Conservation (phyloP, 2,329 filamentous ascomycete genomes). For the Sclerotinia borealis region DNA sequence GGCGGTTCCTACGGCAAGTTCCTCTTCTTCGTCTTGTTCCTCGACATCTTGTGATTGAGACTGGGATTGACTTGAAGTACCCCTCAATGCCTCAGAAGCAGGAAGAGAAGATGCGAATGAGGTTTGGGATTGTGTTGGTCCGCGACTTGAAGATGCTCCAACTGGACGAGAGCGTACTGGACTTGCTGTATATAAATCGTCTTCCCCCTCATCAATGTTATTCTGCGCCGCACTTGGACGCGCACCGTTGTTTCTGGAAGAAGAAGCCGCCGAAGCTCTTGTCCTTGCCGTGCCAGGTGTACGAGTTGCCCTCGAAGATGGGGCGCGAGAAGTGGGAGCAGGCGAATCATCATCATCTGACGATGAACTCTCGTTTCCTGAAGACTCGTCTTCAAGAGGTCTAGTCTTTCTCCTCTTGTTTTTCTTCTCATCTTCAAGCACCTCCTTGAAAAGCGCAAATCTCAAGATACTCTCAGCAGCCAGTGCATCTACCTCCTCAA, state of each 20-base stretch:
- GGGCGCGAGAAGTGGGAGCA: constrained; percentile 18
- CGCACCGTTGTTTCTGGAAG: constrained; percentile 28
- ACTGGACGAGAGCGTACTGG: constrained; percentile 22
- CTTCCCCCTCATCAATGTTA: constrained; percentile 37
- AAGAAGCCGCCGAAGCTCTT: constrained; percentile 18
- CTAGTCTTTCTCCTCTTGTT: constrained; percentile 75
- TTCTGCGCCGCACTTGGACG: constrained; percentile 1
- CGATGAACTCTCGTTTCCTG: constrained; percentile 54
- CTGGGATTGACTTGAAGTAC: constrained; percentile 24
- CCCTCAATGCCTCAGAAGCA: constrained; percentile 29
- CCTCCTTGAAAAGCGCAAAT: constrained; percentile 96
- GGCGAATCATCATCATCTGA: constrained; percentile 31
- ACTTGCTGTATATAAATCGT: constrained; percentile 33
- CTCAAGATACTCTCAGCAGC: constrained; percentile 85
- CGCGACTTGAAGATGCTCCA: constrained; percentile 3
- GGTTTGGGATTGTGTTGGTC: constrained; percentile 30
- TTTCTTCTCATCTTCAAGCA: constrained; percentile 70
- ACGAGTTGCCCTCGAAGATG: constrained; percentile 31
- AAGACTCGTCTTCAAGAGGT: constrained; percentile 50
- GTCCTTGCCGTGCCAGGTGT: constrained; percentile 32
- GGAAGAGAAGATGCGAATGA: constrained; percentile 38
- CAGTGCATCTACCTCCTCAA: constrained; percentile 83
- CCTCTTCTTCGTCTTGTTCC: constrained; percentile 23
- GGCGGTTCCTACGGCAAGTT: constrained; percentile 20
- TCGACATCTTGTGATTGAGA: constrained; percentile 2